phyloP scores from a whole-genome alignment of 2,329 filamentous ascomycete genomes.

The Laburnicola sp. region DNA sequence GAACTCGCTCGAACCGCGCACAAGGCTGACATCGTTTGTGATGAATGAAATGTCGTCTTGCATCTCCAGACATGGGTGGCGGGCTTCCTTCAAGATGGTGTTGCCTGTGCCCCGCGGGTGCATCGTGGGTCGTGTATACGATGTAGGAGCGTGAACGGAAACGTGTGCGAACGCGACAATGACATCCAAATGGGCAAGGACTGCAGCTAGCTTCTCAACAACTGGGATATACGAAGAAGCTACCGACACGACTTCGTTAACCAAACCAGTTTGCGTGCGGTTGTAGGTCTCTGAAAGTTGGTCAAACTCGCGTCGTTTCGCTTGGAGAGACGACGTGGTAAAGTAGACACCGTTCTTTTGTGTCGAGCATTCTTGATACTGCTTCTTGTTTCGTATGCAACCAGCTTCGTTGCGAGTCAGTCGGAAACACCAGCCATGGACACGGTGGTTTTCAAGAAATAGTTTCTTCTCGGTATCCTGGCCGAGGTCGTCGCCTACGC shows the following conservation, averaged over 20 bases:
- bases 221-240: constrained; percentile 94
- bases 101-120: constrained; percentile 85
- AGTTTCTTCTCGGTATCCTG: constrained; percentile 99
- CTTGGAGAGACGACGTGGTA: constrained; percentile 79
- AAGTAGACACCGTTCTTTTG: constrained; percentile 99
- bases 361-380: constrained; percentile 93
- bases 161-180: constrained; percentile 92
- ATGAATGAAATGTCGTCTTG: constrained; percentile 99
- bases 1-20: constrained; percentile 80
- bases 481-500: constrained; percentile 76
- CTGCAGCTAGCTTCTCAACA: constrained; percentile 81
- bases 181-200: constrained; percentile 92
- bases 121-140: constrained; percentile 89
- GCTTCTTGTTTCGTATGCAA: constrained; percentile 87
- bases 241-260: constrained; percentile 88
- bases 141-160: constrained; percentile 86
- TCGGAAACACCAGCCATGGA: constrained; percentile 95
- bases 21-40: constrained; percentile 88
- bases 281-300: constrained; percentile 95
- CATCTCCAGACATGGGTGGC: constrained; percentile 97
- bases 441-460: constrained; percentile 93
- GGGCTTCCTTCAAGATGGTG: constrained; percentile 87
- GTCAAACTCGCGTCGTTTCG: constrained; percentile 85
- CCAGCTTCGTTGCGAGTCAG: constrained; percentile 87
- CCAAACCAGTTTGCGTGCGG: constrained; percentile 86